A percentile compares a stretch with the other conserved stretches of the same genome.
These are phyloP conservation scores for Penstemon davidsonii DNA, from an alignment of 257 asterid species.

Conservation along the genomic window DNA sequence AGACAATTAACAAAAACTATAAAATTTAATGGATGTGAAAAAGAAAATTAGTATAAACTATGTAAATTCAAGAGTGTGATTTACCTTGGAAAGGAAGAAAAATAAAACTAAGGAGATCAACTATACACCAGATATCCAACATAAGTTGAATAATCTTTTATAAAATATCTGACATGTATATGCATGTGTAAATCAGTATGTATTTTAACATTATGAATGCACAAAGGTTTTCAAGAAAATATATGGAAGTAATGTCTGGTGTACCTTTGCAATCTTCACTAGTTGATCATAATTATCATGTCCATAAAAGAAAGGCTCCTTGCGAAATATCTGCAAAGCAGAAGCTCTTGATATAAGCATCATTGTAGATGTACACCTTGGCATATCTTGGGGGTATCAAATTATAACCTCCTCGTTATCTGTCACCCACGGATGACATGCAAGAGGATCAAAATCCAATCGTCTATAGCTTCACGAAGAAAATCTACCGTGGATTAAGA, in stretches of 20 bases:
- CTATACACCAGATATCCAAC: not conserved
- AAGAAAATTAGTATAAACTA: no score
- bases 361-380: slow-evolving; percentile 14
- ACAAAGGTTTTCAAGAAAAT: not conserved
- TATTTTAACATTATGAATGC: not conserved
- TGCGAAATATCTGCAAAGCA: slow-evolving; percentile 71
- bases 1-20: no score
- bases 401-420: slow-evolving; percentile 17
- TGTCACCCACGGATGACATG: slow-evolving; percentile 28
- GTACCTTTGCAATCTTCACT: slow-evolving; percentile 90
- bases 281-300: slow-evolving; percentile 90
- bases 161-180: not conserved
- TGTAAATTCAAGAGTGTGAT: no score
- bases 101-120: not conserved
- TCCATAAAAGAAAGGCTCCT: slow-evolving; percentile 94
- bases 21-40: no score
- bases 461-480: slow-evolving; percentile 22
- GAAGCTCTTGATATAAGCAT: slow-evolving; percentile 35
- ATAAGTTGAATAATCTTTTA: not conserved
- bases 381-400: slow-evolving; percentile 15
- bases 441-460: slow-evolving; percentile 20
- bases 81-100: not conserved
- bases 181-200: not conserved
- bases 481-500: slow-evolving; percentile 8
- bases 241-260: not conserved